phyloP scores from a whole-genome alignment of 805 yeast genomes.

The Suhomyces faveliae region DNA sequence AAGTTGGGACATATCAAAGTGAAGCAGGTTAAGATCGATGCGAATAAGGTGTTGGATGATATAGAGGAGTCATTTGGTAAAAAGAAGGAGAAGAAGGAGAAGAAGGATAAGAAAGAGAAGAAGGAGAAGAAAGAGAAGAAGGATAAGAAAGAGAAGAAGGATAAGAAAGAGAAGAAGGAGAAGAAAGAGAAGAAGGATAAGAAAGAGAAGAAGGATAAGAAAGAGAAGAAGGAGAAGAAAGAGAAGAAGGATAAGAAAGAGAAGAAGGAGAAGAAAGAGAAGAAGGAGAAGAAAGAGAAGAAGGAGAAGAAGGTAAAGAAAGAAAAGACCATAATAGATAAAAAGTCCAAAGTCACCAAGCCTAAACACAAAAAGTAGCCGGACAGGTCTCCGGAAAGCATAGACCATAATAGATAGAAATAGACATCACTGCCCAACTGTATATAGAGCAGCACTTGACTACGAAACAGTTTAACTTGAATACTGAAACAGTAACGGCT shows the following conservation, averaged over 20 bases:
- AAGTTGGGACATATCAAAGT: constrained; percentile 25
- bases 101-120: constrained; percentile 13
- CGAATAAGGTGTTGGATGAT: constrained; percentile 12
- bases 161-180: constrained; percentile 25
- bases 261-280: neutral
- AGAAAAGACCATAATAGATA: constrained; percentile 14
- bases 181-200: constrained; percentile 26
- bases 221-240: constrained; percentile 21
- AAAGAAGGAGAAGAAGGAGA: constrained; percentile 8
- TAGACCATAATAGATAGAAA: neutral
- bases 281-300: neutral
- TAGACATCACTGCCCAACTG: neutral
- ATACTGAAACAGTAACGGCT: too few species aligned
- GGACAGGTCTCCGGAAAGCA: constrained; percentile 7
- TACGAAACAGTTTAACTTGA: too few species aligned
- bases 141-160: constrained; percentile 23
- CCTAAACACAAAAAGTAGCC: constrained; percentile 5
- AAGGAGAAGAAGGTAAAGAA: constrained; percentile 19
- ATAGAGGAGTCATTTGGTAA: constrained; percentile 14
- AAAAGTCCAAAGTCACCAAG: constrained; percentile 22
- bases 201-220: constrained; percentile 25
- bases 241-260: constrained; percentile 16
- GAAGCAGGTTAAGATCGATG: constrained; percentile 19
- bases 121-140: constrained; percentile 14
- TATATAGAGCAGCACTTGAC: neutral